Evolutionary conservation across 306 rosid species (phyloP).

Genomic region (Castanospermum australe): DNA sequence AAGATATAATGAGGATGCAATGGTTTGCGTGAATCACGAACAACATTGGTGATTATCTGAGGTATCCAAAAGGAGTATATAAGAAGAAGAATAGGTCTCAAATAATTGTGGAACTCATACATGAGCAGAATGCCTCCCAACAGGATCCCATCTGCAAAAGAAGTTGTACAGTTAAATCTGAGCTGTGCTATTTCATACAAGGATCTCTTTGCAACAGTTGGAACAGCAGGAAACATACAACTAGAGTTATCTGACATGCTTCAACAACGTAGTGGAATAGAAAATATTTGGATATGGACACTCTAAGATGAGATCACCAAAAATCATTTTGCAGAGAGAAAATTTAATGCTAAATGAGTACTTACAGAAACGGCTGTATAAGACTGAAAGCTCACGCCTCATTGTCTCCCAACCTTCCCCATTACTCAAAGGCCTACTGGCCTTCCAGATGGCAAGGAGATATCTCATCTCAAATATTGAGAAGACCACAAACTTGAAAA

Average conservation of each 20-base stretch:
- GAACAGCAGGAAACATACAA: neutral
- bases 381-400: conserved; percentile 98
- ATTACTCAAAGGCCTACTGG: conserved; percentile 79
- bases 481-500: conserved; percentile 96
- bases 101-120: conserved; percentile 90
- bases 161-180: conserved; percentile 10
- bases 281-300: neutral
- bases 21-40: conserved; percentile 94
- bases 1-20: conserved; percentile 91
- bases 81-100: conserved; percentile 80
- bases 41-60: conserved; percentile 82
- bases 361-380: conserved; percentile 98
- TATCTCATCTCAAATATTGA: conserved; percentile 99
- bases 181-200: conserved; percentile 18
- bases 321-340: conserved; percentile 7
- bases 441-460: conserved; percentile 99
- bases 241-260: neutral
- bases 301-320: conserved; percentile 4
- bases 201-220: neutral
- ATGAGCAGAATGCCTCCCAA: conserved; percentile 94
- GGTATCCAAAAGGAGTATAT: conserved; percentile 96
- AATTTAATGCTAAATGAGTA: conserved; percentile 1
- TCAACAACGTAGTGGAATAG: neutral
- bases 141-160: conserved; percentile 88
- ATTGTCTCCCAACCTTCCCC: conserved; percentile 99